phyloP scores from a whole-genome alignment of 225 moss, liverwort and hornwort species.

The Rhytidiadelphus loreus region DNA sequence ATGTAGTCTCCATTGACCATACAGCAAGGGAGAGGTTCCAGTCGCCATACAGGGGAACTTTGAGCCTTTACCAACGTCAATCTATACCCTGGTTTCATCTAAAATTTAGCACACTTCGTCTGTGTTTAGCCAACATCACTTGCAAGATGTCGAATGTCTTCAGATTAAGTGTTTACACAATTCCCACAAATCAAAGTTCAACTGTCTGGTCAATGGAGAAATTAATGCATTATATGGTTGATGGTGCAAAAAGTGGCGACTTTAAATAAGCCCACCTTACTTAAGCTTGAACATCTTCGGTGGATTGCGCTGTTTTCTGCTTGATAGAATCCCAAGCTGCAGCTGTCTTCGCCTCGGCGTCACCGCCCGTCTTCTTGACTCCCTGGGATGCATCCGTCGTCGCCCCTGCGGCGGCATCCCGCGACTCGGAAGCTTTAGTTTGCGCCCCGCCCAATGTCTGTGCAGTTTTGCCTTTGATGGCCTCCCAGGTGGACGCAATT shows the following conservation, averaged over 20 bases:
- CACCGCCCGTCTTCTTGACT: background rate
- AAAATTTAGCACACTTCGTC: background rate
- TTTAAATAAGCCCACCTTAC: background rate
- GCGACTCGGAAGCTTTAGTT: background rate
- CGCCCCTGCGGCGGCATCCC: background rate
- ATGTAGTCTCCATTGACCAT: background rate
- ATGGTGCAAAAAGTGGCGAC: background rate
- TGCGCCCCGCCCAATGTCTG: background rate
- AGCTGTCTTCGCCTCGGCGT: background rate
- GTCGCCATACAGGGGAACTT: background rate
- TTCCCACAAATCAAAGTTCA: background rate
- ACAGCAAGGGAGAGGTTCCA: background rate
- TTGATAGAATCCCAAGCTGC: conserved; percentile 9
- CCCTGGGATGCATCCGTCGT: background rate
- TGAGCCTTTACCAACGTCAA: background rate
- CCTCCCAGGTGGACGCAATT: conserved; percentile 7
- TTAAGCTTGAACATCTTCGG: background rate
- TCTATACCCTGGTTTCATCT: background rate
- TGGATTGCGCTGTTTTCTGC: background rate
- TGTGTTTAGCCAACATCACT: background rate
- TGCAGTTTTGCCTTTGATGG: background rate
- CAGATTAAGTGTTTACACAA: background rate
- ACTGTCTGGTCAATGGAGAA: background rate
- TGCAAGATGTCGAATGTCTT: background rate
- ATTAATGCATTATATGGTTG: too few species aligned